These are phyloP conservation scores for Coemansia sp. DNA, from an alignment of 192 early-diverging fungal species.

Conservation along the genomic window DNA sequence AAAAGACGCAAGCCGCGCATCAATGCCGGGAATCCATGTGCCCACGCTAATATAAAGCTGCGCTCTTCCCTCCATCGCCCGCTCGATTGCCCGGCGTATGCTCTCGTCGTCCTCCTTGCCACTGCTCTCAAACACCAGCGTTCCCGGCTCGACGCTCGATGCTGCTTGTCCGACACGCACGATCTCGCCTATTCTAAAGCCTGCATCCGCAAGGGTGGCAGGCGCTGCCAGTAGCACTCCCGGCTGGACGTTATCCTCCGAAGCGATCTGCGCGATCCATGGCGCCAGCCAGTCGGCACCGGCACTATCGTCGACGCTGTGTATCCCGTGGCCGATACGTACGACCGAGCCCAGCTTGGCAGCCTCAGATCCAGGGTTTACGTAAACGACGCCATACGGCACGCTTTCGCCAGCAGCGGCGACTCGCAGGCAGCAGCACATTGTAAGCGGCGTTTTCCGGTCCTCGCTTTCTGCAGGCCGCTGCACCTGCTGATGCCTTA, in stretches of 20 bases:
- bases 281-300: slow-evolving; percentile 17
- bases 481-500: slow-evolving; percentile 34
- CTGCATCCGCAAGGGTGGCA: slow-evolving; percentile 7
- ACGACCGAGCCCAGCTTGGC: slow-evolving; percentile 26
- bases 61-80: neutral
- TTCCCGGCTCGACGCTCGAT: neutral
- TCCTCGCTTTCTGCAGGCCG: slow-evolving; percentile 2
- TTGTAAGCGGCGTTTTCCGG: slow-evolving; percentile 19
- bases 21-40: slow-evolving; percentile 4
- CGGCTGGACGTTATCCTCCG: slow-evolving; percentile 26
- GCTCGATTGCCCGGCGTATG: neutral
- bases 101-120: neutral
- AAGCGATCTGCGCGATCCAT: slow-evolving; percentile 19
- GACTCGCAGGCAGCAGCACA: slow-evolving; percentile 25
- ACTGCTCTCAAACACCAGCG: neutral
- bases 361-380: slow-evolving; percentile 20
- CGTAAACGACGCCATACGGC: slow-evolving; percentile 32
- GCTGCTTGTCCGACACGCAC: slow-evolving; percentile 13
- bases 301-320: slow-evolving; percentile 13
- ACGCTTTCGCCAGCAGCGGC: slow-evolving; percentile 27
- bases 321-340: slow-evolving; percentile 23
- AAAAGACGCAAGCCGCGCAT: slow-evolving; percentile 10
- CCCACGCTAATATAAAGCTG: slow-evolving; percentile 16
- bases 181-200: slow-evolving; percentile 23
- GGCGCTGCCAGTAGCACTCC: slow-evolving; percentile 29